These are phyloP conservation scores for Globisporangium abappressorium DNA, from an alignment of 352 stramenopile genomes.

Conservation along the genomic window DNA sequence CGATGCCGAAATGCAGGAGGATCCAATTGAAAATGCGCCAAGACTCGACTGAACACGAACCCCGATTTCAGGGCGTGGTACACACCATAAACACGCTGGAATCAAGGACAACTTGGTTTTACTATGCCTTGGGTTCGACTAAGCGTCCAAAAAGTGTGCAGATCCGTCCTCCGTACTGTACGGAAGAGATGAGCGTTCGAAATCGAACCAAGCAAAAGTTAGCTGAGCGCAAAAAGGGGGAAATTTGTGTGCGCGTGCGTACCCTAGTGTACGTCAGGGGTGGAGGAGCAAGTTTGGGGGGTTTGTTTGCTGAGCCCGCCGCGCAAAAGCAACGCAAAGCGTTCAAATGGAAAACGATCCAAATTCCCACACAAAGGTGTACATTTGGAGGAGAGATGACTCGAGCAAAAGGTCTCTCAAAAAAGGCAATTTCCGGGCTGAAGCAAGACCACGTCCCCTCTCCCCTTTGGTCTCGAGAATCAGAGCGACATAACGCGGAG, in stretches of 20 bases:
- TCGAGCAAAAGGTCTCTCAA: background rate
- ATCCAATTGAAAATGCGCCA: background rate
- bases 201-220: background rate
- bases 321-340: background rate
- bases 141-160: background rate
- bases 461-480: background rate
- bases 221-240: background rate
- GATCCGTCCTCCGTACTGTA: background rate
- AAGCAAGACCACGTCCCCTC: background rate
- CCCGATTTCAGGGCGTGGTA: background rate
- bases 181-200: background rate
- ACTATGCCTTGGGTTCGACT: background rate
- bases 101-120: background rate
- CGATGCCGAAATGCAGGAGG: background rate
- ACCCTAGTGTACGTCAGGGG: constrained; percentile 4
- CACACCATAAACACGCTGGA: background rate
- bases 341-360: background rate
- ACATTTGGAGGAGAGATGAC: background rate
- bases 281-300: background rate
- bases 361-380: background rate
- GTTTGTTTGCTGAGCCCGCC: background rate
- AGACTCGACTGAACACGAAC: background rate
- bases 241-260: background rate
- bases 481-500: constrained; percentile 7
- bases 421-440: background rate